phyloP scores from a whole-genome alignment of 306 rosid species.

The Senna siamea region DNA sequence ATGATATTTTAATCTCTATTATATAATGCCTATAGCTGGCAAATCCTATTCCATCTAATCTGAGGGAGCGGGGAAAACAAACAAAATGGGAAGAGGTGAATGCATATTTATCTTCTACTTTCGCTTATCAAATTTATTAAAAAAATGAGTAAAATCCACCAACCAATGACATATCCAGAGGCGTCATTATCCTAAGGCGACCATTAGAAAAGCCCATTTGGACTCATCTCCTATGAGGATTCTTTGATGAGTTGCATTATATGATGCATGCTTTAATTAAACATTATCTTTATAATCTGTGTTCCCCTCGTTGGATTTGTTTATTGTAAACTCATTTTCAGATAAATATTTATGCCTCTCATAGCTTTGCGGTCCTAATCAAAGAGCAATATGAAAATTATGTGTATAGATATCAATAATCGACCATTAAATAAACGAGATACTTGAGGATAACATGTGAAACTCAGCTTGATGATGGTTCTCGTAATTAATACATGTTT shows the following conservation, averaged over 20 bases:
- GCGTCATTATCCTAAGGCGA: constrained; percentile 46
- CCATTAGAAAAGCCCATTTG: constrained; percentile 29
- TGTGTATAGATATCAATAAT: no score
- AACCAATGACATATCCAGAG: constrained; percentile 36
- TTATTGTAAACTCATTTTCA: constrained; percentile 44
- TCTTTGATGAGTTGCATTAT: constrained; percentile 44
- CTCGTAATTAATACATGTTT: constrained; percentile 1
- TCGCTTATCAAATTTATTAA: constrained; percentile 1
- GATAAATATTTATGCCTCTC: constrained; percentile 37
- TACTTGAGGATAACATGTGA: constrained; percentile 24
- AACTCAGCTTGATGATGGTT: no score
- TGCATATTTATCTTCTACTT: constrained; percentile 36
- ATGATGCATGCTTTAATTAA: constrained; percentile 35
- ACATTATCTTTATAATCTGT: constrained; percentile 37
- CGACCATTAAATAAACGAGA: constrained; percentile 10
- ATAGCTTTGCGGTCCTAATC: constrained; percentile 48
- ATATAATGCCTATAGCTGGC: constrained; percentile 57
- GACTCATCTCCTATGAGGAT: constrained; percentile 39
- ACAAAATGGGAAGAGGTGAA: constrained; percentile 59
- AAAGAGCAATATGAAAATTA: constrained; percentile 29
- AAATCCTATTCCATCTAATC: no score
- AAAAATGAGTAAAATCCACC: constrained; percentile 32
- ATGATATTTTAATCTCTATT: constrained; percentile 15
- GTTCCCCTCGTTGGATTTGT: constrained; percentile 54
- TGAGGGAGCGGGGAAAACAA: constrained; percentile 36